A percentile compares a stretch with the other conserved stretches of the same genome.
These are phyloP conservation scores for Phytophthora chlamydospora DNA, from an alignment of 352 stramenopile species.

Conservation along the genomic window DNA sequence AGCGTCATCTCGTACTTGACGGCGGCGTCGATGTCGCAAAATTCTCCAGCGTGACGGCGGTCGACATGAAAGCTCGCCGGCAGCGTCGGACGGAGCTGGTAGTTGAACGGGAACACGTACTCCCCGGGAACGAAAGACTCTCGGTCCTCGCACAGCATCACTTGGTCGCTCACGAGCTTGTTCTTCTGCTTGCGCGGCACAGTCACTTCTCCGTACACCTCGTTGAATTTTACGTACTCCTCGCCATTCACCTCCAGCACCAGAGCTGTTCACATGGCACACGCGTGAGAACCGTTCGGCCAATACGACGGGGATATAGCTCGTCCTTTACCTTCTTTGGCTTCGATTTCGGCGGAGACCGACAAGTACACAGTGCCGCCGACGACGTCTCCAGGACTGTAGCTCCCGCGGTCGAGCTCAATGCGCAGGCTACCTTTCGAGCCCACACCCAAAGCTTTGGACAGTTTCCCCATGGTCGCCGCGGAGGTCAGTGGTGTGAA, in stretches of 20 bases:
- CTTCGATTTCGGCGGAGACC: slow-evolving; percentile 29
- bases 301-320: background rate
- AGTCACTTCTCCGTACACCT: slow-evolving; percentile 23
- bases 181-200: slow-evolving; percentile 22
- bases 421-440: slow-evolving; percentile 30
- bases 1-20: slow-evolving; percentile 38
- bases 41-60: slow-evolving; percentile 18
- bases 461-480: slow-evolving; percentile 28
- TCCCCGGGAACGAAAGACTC: slow-evolving; percentile 51
- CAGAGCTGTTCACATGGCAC: slow-evolving; percentile 16
- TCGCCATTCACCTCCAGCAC: slow-evolving; percentile 31
- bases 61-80: slow-evolving; percentile 31
- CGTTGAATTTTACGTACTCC: slow-evolving; percentile 38
- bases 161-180: slow-evolving; percentile 29
- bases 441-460: slow-evolving; percentile 18
- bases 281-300: slow-evolving; percentile 3
- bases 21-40: slow-evolving; percentile 36
- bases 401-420: slow-evolving; percentile 31
- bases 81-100: slow-evolving; percentile 22
- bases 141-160: slow-evolving; percentile 48
- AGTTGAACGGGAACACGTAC: slow-evolving; percentile 38
- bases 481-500: background rate
- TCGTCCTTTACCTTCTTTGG: slow-evolving; percentile 21
- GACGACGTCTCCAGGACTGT: slow-evolving; percentile 30
- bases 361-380: slow-evolving; percentile 33